Evolutionary conservation across 1,284 basidiomycete species (phyloP).

Genomic region (Malassezia slooffiae): DNA sequence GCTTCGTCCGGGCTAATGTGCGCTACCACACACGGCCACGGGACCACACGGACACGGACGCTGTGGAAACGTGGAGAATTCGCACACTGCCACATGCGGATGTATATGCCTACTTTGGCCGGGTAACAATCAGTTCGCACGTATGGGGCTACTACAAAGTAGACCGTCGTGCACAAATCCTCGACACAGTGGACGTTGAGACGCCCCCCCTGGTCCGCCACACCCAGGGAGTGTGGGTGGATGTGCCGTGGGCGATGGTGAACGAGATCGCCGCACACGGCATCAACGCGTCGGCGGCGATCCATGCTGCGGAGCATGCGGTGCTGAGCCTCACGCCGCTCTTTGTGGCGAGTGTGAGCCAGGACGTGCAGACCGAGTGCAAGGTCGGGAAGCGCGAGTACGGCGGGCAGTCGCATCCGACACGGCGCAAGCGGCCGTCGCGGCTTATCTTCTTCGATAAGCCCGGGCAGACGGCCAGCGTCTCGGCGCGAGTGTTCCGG

Average conservation of each 20-base stretch:
- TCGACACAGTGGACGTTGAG: constrained; percentile 69
- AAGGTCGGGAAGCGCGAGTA: constrained; percentile 67
- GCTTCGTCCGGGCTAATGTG: constrained; percentile 61
- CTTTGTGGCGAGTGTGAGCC: constrained; percentile 56
- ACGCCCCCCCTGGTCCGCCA: constrained; percentile 67
- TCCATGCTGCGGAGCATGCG: constrained; percentile 75
- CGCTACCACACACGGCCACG: constrained; percentile 66
- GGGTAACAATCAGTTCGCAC: constrained; percentile 58
- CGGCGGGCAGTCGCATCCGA: constrained; percentile 50
- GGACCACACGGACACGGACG: constrained; percentile 60
- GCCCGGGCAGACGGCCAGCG: constrained; percentile 60
- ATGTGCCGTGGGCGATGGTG: constrained; percentile 58
- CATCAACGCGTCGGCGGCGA: constrained; percentile 62
- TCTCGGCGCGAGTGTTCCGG: constrained; percentile 71
- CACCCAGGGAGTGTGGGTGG: constrained; percentile 73
- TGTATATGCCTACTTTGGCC: constrained; percentile 60
- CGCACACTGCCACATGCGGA: constrained; percentile 56
- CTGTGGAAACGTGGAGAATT: constrained; percentile 66
- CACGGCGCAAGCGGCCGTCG: constrained; percentile 63
- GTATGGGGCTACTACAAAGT: constrained; percentile 56
- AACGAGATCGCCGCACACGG: constrained; percentile 53
- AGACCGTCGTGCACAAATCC: constrained; percentile 51
- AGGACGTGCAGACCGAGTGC: constrained; percentile 73
- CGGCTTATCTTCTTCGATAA: constrained; percentile 75
- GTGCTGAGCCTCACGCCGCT: constrained; percentile 59